A percentile compares a stretch with the other conserved stretches of the same genome.
Conservation (phyloP, 495 filamentous ascomycete species). For the Pyrenopolyporus hunteri region DNA sequence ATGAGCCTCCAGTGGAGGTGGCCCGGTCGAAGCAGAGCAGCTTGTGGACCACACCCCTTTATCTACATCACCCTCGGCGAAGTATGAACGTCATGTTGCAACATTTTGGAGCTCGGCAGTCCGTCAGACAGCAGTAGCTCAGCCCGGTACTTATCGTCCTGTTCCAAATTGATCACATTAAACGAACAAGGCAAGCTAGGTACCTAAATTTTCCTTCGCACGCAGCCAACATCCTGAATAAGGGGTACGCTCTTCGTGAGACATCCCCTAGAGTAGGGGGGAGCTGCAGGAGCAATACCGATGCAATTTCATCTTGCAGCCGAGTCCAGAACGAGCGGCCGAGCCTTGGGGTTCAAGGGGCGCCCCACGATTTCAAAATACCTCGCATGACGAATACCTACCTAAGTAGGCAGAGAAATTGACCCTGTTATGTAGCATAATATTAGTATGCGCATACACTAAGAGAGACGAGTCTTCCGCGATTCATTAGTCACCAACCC, state of each 20-base stretch:
- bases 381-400: conserved; percentile 26
- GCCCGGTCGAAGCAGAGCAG: neutral
- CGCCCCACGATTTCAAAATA: conserved; percentile 37
- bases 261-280: conserved; percentile 22
- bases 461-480: conserved; percentile 2
- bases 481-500: conserved; percentile 20
- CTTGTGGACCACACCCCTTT: too few relatives aligned
- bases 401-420: neutral
- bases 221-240: neutral
- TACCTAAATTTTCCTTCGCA: neutral
- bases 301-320: conserved; percentile 43
- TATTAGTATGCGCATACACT: too few relatives aligned
- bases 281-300: conserved; percentile 41
- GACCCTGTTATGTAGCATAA: too few relatives aligned
- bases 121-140: conserved; percentile 4
- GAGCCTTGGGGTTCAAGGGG: conserved; percentile 33
- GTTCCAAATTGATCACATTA: neutral
- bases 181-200: neutral
- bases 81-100: neutral
- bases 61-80: too few relatives aligned
- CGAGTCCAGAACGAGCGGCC: conserved; percentile 32
- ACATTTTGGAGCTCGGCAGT: neutral
- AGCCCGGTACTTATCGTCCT: neutral
- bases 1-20: conserved; percentile 29
- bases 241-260: conserved; percentile 20